phyloP scores from a whole-genome alignment of 2,329 filamentous ascomycete genomes.

The Aspergillaceae sp. region DNA sequence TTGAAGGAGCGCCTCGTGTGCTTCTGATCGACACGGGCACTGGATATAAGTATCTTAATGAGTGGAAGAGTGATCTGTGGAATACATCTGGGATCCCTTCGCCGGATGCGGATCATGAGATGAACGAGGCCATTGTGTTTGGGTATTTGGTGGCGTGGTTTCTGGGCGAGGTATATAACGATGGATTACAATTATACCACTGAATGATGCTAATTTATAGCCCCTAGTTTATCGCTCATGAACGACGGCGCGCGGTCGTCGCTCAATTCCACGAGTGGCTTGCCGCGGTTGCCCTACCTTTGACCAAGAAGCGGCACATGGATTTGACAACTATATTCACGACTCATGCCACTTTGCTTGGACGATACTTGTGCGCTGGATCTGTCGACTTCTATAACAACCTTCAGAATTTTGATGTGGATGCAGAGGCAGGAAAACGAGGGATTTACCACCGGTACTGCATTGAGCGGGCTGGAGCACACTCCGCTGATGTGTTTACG shows the following conservation, averaged over 20 bases:
- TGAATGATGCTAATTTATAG: background rate
- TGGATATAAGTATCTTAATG: slow-evolving; percentile 80
- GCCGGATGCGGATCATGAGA: slow-evolving; percentile 83
- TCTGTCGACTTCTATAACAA: slow-evolving; percentile 99
- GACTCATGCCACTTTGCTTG: slow-evolving; percentile 89
- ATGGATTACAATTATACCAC: background rate
- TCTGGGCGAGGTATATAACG: slow-evolving; percentile 70
- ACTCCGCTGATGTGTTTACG: slow-evolving; percentile 92
- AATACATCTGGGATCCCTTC: slow-evolving; percentile 87
- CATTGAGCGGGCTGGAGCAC: slow-evolving; percentile 87
- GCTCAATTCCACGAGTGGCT: slow-evolving; percentile 99
- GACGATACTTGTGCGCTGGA: slow-evolving; percentile 91
- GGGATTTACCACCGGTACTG: slow-evolving; percentile 98
- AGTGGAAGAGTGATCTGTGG: slow-evolving; percentile 98
- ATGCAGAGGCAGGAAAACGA: slow-evolving; percentile 91
- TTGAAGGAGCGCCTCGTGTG: slow-evolving; percentile 89
- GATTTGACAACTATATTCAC: slow-evolving; percentile 98
- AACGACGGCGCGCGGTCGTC: slow-evolving; percentile 85
- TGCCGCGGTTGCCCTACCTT: slow-evolving; percentile 81
- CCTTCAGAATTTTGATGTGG: slow-evolving; percentile 90
- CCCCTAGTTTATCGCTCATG: slow-evolving; percentile 77
- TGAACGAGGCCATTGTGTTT: slow-evolving; percentile 95
- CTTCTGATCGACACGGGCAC: slow-evolving; percentile 92
- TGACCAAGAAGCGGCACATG: slow-evolving; percentile 88
- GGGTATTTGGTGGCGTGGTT: slow-evolving; percentile 98